Base-by-base conservation (phyloP, 2,329 filamentous ascomycete species). In the Orbilia oligospora region DNA sequence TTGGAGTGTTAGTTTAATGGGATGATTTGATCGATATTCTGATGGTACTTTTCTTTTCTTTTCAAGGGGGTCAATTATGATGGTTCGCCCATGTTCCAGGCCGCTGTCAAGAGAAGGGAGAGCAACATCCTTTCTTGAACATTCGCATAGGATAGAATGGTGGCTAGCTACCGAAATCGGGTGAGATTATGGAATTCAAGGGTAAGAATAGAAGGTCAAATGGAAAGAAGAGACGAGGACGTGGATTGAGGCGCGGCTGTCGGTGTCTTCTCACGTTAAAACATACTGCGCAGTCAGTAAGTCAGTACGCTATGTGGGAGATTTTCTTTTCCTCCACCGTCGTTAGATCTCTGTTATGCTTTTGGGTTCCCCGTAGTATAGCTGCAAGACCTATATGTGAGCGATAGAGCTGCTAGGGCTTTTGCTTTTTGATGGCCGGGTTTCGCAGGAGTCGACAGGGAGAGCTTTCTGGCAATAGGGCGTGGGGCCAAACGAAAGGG, bases 101-200 rank as follows among this genome's bases (percentile, higher is more conserved):
- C 67, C 48, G 30, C 27, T 44, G 49, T 67, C 67, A 71, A 55
- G 27, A 77, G 20, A n/a, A 61, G 36, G 56, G 36, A 67, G 49
- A 65, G 73, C 61, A 71, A 53, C 61, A 77, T 77, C 73, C 73
- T 77, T 55, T 61, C 71, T 71, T 27, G 73, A 71, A 77, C 24
- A 51, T 53, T 67, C 67, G 73, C 73, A 77, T 71, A 58, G 73
- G 46, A 27, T 44, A 53, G 41, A 22, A 67, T 30, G 48, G 51
- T 71, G 73, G 73, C 49, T 71, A 77, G 73, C 70, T 77, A 77
- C 73, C 73, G 49, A 77, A 77, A 68, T 51, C 56, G 61, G 67
- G 73, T 71, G 73, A 77, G 67, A 76, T 61, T 44, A 16, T 63
- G 61, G 53, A 44, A 58, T 61, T 51, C 18, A 41, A 71, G 49